Conservation (phyloP, 1,139 yeast genomes). For the Hemisphaericaspora xylofermentans region DNA sequence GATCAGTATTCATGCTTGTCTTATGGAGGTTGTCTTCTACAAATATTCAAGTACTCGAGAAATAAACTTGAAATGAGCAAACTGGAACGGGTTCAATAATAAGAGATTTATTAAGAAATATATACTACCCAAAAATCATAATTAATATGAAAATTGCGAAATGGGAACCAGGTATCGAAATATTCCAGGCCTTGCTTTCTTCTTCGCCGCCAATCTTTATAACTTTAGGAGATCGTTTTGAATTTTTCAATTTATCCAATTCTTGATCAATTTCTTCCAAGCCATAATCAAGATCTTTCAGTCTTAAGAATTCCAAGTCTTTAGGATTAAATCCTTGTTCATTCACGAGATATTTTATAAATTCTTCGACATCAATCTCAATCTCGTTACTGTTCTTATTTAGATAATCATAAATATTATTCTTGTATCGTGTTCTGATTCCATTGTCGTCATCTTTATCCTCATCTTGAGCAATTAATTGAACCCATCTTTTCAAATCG, state of each 20-base stretch:
- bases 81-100: neutral
- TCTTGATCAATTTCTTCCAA: conserved; percentile 39
- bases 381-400: conserved; percentile 9
- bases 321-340: conserved; percentile 29
- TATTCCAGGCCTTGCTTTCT: conserved; percentile 1
- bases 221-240: conserved; percentile 14
- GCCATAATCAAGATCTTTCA: conserved; percentile 32
- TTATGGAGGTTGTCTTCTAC: conserved; percentile 72
- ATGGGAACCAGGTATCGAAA: conserved; percentile 5
- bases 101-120: neutral
- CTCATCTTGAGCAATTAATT: conserved; percentile 20
- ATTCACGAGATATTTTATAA: conserved; percentile 28
- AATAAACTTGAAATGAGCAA: conserved; percentile 1
- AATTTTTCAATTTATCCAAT: conserved; percentile 29
- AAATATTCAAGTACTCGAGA: conserved; percentile 49
- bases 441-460: conserved; percentile 4
- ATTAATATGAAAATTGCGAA: conserved; percentile 8
- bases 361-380: conserved; percentile 28
- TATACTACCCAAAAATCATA: conserved; percentile 4
- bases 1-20: conserved; percentile 66
- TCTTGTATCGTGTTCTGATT: conserved; percentile 2
- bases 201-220: conserved; percentile 40
- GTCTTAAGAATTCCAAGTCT: conserved; percentile 29
- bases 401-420: neutral
- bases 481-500: conserved; percentile 28